Conservation (phyloP, 2,329 filamentous ascomycete species). For the Arthrocladium fulminans region DNA sequence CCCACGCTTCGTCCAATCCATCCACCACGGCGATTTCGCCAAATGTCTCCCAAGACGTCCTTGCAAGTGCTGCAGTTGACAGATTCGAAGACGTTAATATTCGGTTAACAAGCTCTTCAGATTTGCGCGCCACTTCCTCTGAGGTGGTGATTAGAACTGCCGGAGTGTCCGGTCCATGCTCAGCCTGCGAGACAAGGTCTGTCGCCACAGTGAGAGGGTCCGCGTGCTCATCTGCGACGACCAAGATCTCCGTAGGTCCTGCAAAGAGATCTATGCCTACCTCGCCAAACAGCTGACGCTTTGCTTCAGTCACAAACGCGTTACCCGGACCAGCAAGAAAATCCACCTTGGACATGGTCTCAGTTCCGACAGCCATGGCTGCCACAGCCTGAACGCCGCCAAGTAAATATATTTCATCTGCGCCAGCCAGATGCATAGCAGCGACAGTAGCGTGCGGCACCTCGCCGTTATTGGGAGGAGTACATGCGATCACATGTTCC, state of each 20-base stretch:
- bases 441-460: conserved; percentile 44
- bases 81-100: conserved; percentile 31
- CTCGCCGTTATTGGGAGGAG: conserved; percentile 42
- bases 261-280: conserved; percentile 48
- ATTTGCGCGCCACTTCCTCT: conserved; percentile 30
- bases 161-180: conserved; percentile 46
- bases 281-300: conserved; percentile 45
- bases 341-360: conserved; percentile 41
- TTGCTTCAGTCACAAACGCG: conserved; percentile 47
- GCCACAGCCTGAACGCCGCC: conserved; percentile 47
- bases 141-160: conserved; percentile 44
- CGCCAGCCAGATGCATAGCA: conserved; percentile 43
- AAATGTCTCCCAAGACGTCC: conserved; percentile 37
- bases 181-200: conserved; percentile 42
- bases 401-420: conserved; percentile 44
- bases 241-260: conserved; percentile 45
- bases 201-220: conserved; percentile 40
- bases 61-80: conserved; percentile 37
- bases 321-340: conserved; percentile 48
- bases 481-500: conserved; percentile 42
- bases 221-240: conserved; percentile 42
- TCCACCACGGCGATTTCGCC: conserved; percentile 41
- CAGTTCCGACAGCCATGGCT: conserved; percentile 45
- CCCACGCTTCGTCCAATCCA: conserved; percentile 35
- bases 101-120: conserved; percentile 31